phyloP scores from a whole-genome alignment of 1,284 basidiomycete genomes.

The Cutaneotrichosporon spelunceum region DNA sequence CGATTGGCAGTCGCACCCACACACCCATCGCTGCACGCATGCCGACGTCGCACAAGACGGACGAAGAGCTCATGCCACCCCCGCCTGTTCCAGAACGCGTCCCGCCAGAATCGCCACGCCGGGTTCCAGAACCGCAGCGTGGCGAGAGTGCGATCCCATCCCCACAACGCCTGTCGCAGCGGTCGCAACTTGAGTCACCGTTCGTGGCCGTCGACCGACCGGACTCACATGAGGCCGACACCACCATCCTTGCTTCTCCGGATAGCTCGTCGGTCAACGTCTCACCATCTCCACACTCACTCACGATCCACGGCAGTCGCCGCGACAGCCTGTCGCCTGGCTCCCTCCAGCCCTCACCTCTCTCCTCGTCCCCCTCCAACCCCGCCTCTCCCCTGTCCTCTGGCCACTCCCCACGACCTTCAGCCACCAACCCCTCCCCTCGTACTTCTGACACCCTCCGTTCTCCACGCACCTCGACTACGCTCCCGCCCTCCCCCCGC shows the following conservation, averaged over 20 bases:
- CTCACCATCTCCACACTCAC: background rate
- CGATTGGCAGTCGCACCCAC: background rate
- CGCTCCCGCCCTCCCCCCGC: background rate
- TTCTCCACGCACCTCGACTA: background rate
- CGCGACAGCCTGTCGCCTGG: background rate
- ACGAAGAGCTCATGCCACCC: slow-evolving; percentile 5
- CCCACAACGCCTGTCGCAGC: background rate
- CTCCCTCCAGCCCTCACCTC: background rate
- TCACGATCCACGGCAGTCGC: background rate
- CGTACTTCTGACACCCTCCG: background rate
- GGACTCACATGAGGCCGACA: background rate
- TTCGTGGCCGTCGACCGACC: background rate
- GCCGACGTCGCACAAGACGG: background rate
- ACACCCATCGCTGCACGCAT: background rate
- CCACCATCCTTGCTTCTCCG: background rate
- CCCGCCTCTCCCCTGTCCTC: background rate
- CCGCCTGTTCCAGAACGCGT: background rate
- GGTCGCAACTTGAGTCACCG: background rate
- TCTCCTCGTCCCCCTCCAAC: background rate
- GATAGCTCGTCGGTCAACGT: background rate
- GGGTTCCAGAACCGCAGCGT: background rate
- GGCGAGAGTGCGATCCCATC: background rate
- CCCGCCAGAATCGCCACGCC: background rate
- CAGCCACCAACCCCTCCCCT: background rate
- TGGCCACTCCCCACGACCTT: background rate